Evolutionary conservation across 2,329 filamentous ascomycete genomes (phyloP).

Genomic region (Colletotrichum spinosum): DNA sequence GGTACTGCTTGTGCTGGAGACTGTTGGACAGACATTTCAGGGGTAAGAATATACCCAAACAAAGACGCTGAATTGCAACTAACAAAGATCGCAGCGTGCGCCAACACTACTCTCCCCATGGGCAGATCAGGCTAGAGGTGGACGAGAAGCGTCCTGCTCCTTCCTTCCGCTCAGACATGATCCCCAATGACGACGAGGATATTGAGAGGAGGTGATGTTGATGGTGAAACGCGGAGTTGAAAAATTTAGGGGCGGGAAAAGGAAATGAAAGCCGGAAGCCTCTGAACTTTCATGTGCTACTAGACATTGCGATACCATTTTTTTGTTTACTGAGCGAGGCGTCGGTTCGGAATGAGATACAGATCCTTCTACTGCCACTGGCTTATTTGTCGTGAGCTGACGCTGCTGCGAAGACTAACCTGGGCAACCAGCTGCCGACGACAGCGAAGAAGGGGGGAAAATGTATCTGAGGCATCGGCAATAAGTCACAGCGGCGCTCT

Average conservation of each 20-base stretch:
- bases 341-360: constrained; percentile 18
- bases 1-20: constrained; percentile 29
- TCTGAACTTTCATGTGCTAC: constrained; percentile 24
- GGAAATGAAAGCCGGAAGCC: background rate
- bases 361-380: background rate
- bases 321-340: constrained; percentile 25
- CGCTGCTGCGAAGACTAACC: background rate
- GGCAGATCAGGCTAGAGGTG: constrained; percentile 21
- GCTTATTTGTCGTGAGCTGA: background rate
- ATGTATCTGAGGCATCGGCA: no score
- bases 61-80: background rate
- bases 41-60: constrained; percentile 11
- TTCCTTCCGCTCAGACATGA: constrained; percentile 26
- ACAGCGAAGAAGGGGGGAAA: no score
- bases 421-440: no score
- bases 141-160: constrained; percentile 25
- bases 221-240: background rate
- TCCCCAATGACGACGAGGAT: constrained; percentile 7
- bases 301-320: constrained; percentile 32
- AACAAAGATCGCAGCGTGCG: constrained; percentile 17
- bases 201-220: constrained; percentile 3
- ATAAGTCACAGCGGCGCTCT: no score
- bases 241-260: background rate
- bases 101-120: constrained; percentile 25
- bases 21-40: constrained; percentile 31